Evolutionary conservation across 2,329 filamentous ascomycete species (phyloP), one percentile per base, ranked within the genome.

Genomic region (Botrytis byssoidea): DNA sequence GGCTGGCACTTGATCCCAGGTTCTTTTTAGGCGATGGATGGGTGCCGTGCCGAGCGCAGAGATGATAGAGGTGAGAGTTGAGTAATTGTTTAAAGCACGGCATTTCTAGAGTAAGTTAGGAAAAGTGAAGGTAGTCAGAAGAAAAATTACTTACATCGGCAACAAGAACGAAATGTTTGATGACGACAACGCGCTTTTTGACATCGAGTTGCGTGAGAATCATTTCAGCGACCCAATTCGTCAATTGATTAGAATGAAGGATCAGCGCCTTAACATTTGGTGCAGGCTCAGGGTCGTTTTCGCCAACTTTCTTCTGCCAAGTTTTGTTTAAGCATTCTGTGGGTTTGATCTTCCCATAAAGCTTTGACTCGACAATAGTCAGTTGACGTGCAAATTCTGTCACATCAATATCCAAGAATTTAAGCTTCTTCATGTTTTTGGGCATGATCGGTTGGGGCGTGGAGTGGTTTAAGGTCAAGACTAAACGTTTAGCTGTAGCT

Each of bases 151-250:
- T 85, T 87, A 97, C 94, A 85, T 99, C 96, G 75, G 96, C 96
- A 75, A 99, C 94, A 55, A 93, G 90, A 74, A 99, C 94, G 84
- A 98, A 99, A 82, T 98, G 96, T 83, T 98, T 98, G 83, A 99
- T 98, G 63, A 99, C 96, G 48, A 97, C 93, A 40, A 98, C 95
- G 78, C 96, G 90, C 83, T 97, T 97, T 86, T 96, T 97, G 76
- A 98, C 93, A 81, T 99, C 96, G 79, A 91, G 89, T 83, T 99
- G 96, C 0, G 92, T 95, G 75, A 99, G 84, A 78, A 99, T 98
- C 96, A 99, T 98, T 83, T 98, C 95, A 44, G 96, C 96, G 69
- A 98, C 96, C 96, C 96, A 99, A 82, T 98, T 99, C 9, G 96
- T 99, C 86, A 99, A 91, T 83, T 98, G 95, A 80, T 99, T 99